phyloP scores from a whole-genome alignment of 257 asterid genomes.

The Nicotiana noctiflora region DNA sequence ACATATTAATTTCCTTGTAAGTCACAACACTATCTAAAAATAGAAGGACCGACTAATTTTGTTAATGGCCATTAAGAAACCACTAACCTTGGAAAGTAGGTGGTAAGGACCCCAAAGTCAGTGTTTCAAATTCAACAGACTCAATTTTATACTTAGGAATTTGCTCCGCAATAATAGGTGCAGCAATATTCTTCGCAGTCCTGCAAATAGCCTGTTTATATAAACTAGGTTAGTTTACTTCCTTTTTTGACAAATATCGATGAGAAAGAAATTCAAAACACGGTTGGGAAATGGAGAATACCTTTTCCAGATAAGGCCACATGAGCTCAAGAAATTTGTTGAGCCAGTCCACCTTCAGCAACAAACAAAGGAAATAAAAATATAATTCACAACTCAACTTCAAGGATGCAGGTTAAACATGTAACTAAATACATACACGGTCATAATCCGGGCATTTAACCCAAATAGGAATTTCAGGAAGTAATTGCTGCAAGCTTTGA shows the following conservation, averaged over 20 bases:
- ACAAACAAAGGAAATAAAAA: too few species aligned
- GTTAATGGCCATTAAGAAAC: not conserved
- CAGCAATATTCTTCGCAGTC: conserved; percentile 34
- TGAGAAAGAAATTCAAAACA: too few species aligned
- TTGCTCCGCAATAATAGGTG: conserved; percentile 45
- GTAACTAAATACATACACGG: too few species aligned
- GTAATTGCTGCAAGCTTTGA: too few species aligned
- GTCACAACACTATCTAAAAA: not conserved
- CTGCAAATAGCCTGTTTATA: conserved; percentile 40
- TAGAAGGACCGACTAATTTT: not conserved
- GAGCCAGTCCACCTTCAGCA: too few species aligned
- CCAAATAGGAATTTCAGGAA: too few species aligned
- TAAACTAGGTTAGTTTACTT: not conserved
- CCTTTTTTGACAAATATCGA: not conserved
- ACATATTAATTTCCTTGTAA: not conserved
- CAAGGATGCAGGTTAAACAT: too few species aligned
- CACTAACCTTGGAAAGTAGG: conserved; percentile 47
- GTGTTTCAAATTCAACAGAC: conserved; percentile 37
- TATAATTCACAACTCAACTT: too few species aligned
- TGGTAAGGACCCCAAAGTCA: conserved; percentile 41
- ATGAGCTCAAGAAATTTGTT: too few species aligned
- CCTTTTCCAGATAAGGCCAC: too few species aligned
- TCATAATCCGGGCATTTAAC: too few species aligned
- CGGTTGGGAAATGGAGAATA: too few species aligned
- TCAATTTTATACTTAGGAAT: conserved; percentile 44